Conservation (phyloP, 1,284 basidiomycete species). For the Sanghuangporus baumii region DNA sequence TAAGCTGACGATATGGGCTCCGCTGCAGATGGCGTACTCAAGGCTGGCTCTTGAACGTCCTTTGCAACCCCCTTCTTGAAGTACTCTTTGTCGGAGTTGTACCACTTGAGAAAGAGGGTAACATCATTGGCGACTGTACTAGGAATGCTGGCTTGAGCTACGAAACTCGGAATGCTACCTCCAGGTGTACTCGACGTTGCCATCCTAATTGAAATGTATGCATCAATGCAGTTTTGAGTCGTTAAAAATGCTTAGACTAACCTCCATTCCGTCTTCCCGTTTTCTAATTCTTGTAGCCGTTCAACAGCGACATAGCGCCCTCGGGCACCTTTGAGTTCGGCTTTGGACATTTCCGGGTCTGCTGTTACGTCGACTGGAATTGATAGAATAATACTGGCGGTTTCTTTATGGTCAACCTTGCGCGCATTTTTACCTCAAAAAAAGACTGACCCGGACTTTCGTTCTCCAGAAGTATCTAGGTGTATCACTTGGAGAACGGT, state of each 20-base stretch:
- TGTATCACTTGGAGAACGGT: constrained; percentile 64
- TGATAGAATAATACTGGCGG: constrained; percentile 56
- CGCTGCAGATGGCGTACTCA: background rate
- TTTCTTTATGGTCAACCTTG: background rate
- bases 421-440: background rate
- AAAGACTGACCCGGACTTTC: constrained; percentile 41
- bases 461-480: constrained; percentile 41
- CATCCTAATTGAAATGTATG: constrained; percentile 34
- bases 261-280: constrained; percentile 67
- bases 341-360: constrained; percentile 50
- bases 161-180: constrained; percentile 58
- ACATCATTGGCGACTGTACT: constrained; percentile 66
- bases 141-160: constrained; percentile 54
- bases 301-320: constrained; percentile 71
- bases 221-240: background rate
- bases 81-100: constrained; percentile 25
- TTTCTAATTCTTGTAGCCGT: constrained; percentile 53
- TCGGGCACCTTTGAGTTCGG: constrained; percentile 62
- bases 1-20: background rate
- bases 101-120: constrained; percentile 52
- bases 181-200: constrained; percentile 71
- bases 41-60: background rate
- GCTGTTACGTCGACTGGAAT: constrained; percentile 59
- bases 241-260: background rate
- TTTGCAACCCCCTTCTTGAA: constrained; percentile 10